Percentiles rank a stretch among this genome's conserved stretches.
These are phyloP conservation scores for Cladosporium sp. DNA, from an alignment of 2,329 filamentous ascomycete genomes.

Conservation along the genomic window DNA sequence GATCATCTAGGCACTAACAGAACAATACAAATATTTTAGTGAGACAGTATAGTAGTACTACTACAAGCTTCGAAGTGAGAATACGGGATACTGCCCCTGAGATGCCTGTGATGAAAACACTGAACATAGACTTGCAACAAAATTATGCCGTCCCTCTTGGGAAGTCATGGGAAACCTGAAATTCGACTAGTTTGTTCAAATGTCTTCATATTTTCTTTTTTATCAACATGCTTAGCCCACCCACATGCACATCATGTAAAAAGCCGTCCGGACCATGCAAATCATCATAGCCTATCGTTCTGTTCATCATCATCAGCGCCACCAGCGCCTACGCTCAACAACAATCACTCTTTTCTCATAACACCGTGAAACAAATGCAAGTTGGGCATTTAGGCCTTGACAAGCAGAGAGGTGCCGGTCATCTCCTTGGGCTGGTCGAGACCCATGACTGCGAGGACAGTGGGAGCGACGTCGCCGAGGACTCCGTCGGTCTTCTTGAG, in stretches of 20 bases:
- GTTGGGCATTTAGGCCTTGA: conserved; percentile 61
- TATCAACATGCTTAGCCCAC: neutral
- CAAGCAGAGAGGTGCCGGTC: conserved; percentile 80
- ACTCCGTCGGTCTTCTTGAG: conserved; percentile 84
- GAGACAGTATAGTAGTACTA: neutral
- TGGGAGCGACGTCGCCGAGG: conserved; percentile 97
- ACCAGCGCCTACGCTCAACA: conserved; percentile 22
- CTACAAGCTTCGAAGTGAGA: neutral
- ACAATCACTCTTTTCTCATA: conserved; percentile 10
- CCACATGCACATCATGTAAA: neutral
- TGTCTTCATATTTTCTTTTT: neutral
- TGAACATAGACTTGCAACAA: neutral
- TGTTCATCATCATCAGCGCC: conserved; percentile 12
- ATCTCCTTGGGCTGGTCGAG: conserved; percentile 88
- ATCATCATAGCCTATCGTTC: neutral
- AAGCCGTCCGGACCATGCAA: neutral
- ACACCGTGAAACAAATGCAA: neutral
- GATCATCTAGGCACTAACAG: neutral
- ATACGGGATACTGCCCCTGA: neutral
- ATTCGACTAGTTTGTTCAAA: neutral
- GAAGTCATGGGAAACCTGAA: neutral
- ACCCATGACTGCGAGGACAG: conserved; percentile 86
- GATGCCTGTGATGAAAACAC: neutral
- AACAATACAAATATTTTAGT: neutral
- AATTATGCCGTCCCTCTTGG: neutral